phyloP scores from a whole-genome alignment of 192 early-diverging fungal genomes.

The Diversispora epigaea region DNA sequence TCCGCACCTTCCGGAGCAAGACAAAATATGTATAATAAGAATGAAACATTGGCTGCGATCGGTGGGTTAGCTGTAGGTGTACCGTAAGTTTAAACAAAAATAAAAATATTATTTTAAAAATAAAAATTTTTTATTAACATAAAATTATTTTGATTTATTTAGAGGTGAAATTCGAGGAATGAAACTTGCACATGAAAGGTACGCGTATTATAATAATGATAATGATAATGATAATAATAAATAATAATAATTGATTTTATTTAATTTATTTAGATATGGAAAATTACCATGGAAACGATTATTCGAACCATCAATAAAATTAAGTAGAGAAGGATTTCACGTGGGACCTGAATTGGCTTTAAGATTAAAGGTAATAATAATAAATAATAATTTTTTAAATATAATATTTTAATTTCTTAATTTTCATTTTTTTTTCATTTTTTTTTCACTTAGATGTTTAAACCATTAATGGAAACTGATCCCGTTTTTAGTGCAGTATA shows the following conservation, averaged over 20 bases:
- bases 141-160: neutral
- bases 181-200: constrained; percentile 71
- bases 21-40: constrained; percentile 74
- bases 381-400: neutral
- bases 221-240: neutral
- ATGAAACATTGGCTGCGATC: constrained; percentile 68
- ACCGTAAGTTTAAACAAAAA: constrained; percentile 54
- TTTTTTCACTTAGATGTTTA: neutral
- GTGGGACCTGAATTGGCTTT: constrained; percentile 50
- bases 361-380: constrained; percentile 35
- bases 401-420: neutral
- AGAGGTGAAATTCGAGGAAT: constrained; percentile 88
- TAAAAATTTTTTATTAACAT: constrained; percentile 15
- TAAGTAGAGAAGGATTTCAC: constrained; percentile 73
- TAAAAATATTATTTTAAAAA: neutral
- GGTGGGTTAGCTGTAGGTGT: constrained; percentile 76
- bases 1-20: constrained; percentile 69
- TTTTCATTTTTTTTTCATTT: no score
- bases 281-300: constrained; percentile 82
- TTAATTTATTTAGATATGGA: constrained; percentile 56
- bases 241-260: neutral
- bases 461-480: neutral
- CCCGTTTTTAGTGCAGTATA: neutral
- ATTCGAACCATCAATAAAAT: constrained; percentile 72
- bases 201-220: neutral